Evolutionary conservation across 2,329 filamentous ascomycete genomes (phyloP), one percentile per base, ranked within the genome.

Genomic region (Diplodia seriata): DNA sequence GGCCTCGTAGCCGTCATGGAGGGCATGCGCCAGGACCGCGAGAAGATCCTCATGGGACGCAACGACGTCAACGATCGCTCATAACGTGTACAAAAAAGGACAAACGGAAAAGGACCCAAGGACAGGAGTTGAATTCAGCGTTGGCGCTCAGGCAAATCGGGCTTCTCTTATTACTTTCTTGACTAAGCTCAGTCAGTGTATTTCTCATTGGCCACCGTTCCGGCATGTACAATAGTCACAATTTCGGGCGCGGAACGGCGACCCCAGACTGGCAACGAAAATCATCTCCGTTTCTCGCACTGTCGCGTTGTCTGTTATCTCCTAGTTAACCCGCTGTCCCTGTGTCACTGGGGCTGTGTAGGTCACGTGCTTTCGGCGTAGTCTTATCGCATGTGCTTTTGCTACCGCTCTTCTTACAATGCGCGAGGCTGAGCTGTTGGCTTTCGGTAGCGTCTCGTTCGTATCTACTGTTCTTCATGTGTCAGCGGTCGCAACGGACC

Each of bases 1-100:
- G 90, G 90, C 0, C 80, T 92, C 20, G 87, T 90, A 18, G 89
- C 80, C 26, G 90, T 91, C n/a, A 79, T 92, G 36, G 89, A 91
- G 71, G 89, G 88, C 33, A 91, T 91, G 89, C 82, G 87, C 63
- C 81, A 83, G 72, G 89, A 91, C 74, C 82, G 85, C 50, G 83
- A 86, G 72, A 49, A 57, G 20, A 54, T 67, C 29, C 53, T 67
- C 56, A 53, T 67, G 66, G 66, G 66, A 29, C 33, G 31, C 64
- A 51, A 56, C 63, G 51, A 66, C 51, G 51, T 57, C 38, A 66
- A 66, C 20, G 53, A 55, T 47, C 57, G 40, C 31, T 62, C 57
- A 63, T 63, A 38, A 63, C 40, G 47, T 63, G 47, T 51, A 36
- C 3, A 38, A 51, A 63, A 31, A 26, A 6, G 26, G 11, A 33